Evolutionary conservation across 345 rosid species (phyloP).

Genomic region (Litchi chinensis): DNA sequence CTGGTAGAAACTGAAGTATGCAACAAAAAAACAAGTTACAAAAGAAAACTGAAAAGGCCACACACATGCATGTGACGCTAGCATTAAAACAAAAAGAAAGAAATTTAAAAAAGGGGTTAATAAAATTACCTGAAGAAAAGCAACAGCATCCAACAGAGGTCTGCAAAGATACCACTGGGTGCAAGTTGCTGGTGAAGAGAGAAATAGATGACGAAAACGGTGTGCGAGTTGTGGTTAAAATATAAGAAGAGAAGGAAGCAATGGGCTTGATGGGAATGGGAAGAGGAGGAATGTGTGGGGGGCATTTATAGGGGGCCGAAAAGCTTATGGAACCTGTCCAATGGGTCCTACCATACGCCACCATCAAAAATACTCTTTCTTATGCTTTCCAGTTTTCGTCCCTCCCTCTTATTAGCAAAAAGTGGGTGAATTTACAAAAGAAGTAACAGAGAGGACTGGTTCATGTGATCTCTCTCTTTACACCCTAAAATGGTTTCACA

Average conservation of each 20-base stretch:
- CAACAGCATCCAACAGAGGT: slow-evolving; percentile 51
- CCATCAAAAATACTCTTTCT: slow-evolving; percentile 38
- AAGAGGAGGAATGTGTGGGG: slow-evolving; percentile 25
- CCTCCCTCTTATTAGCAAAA: slow-evolving; percentile 25
- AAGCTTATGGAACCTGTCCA: slow-evolving; percentile 58
- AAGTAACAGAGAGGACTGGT: neutral
- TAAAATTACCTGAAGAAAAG: slow-evolving; percentile 6
- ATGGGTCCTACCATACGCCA: slow-evolving; percentile 56
- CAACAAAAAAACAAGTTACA: slow-evolving; percentile 9
- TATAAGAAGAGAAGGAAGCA: neutral
- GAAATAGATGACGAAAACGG: slow-evolving; percentile 20
- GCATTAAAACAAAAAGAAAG: neutral
- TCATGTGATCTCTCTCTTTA: neutral
- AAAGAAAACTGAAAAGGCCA: neutral
- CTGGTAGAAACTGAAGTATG: neutral
- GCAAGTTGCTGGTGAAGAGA: slow-evolving; percentile 33
- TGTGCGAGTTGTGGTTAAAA: neutral
- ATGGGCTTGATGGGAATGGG: slow-evolving; percentile 31
- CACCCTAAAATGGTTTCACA: no score
- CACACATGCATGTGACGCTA: neutral
- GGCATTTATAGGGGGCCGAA: slow-evolving; percentile 52
- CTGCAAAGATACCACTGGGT: slow-evolving; percentile 47
- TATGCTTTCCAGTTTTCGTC: slow-evolving; percentile 24
- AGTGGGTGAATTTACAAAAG: neutral
- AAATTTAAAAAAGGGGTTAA: neutral